Evolutionary conservation across 495 filamentous ascomycete genomes (phyloP).

Genomic region (Aspergillus indologenus): DNA sequence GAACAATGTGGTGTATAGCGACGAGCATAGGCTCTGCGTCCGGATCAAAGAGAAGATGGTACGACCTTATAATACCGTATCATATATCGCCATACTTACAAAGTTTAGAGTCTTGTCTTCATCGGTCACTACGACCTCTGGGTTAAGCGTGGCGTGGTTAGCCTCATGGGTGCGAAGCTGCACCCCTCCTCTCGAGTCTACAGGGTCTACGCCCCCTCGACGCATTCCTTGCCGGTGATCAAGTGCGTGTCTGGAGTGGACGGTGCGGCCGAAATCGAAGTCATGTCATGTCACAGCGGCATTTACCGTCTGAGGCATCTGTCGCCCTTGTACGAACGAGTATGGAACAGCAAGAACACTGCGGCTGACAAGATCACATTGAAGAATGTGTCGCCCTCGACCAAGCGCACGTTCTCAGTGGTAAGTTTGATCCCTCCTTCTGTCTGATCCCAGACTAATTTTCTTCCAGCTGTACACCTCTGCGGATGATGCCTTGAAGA

Average conservation of each 20-base stretch:
- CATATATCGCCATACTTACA: conserved; percentile 16
- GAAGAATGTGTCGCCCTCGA: conserved; percentile 21
- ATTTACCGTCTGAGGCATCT: conserved; percentile 57
- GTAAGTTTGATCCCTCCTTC: conserved; percentile 24
- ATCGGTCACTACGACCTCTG: conserved; percentile 73
- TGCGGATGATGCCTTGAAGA: conserved; percentile 45
- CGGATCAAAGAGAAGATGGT: conserved; percentile 45
- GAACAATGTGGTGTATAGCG: conserved; percentile 39
- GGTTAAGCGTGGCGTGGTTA: conserved; percentile 61
- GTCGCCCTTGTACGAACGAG: conserved; percentile 65
- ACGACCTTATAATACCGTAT: conserved; percentile 5
- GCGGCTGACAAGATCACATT: conserved; percentile 38
- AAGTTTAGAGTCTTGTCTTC: conserved; percentile 57
- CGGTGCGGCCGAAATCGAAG: conserved; percentile 46
- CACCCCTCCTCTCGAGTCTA: conserved; percentile 48
- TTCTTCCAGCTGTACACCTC: conserved; percentile 41
- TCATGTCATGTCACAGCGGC: conserved; percentile 53
- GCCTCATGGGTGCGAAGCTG: conserved; percentile 63
- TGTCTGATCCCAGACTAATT: neutral
- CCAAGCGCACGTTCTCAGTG: conserved; percentile 42
- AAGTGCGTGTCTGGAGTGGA: conserved; percentile 49
- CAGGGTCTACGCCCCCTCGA: conserved; percentile 69
- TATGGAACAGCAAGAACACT: conserved; percentile 64
- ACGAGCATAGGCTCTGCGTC: conserved; percentile 39
- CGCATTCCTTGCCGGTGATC: conserved; percentile 73